Evolutionary conservation across 352 stramenopile species (phyloP).

Genomic region (Globisporangium takayamanum): DNA sequence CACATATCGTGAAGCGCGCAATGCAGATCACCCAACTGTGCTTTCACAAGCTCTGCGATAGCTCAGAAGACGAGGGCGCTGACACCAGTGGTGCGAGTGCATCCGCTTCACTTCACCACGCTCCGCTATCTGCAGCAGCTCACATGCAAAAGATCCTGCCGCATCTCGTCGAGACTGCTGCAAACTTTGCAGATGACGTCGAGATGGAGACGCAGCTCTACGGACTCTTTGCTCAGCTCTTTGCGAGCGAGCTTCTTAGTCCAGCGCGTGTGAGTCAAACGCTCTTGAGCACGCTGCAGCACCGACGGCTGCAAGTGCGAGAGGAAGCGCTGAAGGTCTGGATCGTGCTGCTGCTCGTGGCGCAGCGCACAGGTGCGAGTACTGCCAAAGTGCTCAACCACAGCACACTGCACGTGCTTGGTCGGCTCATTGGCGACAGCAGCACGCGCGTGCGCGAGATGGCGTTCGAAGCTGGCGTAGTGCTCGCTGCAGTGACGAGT

Average conservation of each 20-base stretch:
- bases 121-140: not conserved
- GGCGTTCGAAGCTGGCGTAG: constrained; percentile 36
- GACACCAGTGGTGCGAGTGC: not conserved
- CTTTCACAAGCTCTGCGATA: constrained; percentile 35
- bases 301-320: constrained; percentile 49
- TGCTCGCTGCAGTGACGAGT: constrained; percentile 22
- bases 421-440: constrained; percentile 40
- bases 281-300: constrained; percentile 31
- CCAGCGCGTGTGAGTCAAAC: constrained; percentile 19
- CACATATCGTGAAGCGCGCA: constrained; percentile 58
- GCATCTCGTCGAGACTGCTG: constrained; percentile 43
- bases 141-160: constrained; percentile 40
- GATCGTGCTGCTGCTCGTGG: constrained; percentile 40
- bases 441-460: constrained; percentile 33
- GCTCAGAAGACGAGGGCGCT: constrained; percentile 3
- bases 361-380: constrained; percentile 16
- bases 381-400: constrained; percentile 10
- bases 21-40: constrained; percentile 51
- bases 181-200: constrained; percentile 48
- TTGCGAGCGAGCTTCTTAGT: constrained; percentile 19
- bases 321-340: constrained; percentile 56
- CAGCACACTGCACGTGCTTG: constrained; percentile 29
- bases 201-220: constrained; percentile 38
- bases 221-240: constrained; percentile 26
- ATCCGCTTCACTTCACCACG: not conserved